A percentile compares a stretch with the other conserved stretches of the same genome.
These are phyloP conservation scores for Cordyceps pruinosa DNA, from an alignment of 2,329 filamentous ascomycete genomes.

Conservation along the genomic window DNA sequence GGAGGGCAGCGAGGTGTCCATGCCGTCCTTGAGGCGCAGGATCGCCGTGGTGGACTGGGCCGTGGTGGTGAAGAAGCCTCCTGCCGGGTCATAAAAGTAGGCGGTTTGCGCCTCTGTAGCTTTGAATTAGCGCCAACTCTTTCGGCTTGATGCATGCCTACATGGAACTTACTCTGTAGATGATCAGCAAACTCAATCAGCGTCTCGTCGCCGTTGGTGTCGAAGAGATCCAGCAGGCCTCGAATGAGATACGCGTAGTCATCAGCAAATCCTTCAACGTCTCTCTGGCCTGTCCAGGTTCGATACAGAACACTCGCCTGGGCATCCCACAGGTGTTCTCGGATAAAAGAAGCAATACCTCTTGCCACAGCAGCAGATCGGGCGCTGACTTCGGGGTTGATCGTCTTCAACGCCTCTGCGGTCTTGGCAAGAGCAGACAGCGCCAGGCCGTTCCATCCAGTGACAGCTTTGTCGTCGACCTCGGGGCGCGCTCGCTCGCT, in stretches of 20 bases:
- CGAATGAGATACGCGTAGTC: constrained; percentile 88
- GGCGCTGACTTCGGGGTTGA: constrained; percentile 50
- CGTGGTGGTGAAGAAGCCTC: constrained; percentile 69
- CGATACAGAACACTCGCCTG: constrained; percentile 59
- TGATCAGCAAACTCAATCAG: constrained; percentile 76
- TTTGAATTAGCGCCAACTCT: neutral
- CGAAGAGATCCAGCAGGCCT: constrained; percentile 77
- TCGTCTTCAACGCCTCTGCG: constrained; percentile 56
- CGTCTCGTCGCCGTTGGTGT: constrained; percentile 67
- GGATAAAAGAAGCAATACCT: constrained; percentile 66
- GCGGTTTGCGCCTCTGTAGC: constrained; percentile 60
- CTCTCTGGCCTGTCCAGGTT: constrained; percentile 60
- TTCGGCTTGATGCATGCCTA: accelerated
- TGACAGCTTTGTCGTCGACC: constrained; percentile 82
- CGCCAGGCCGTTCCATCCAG: constrained; percentile 81
- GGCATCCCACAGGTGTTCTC: constrained; percentile 63
- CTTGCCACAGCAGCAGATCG: constrained; percentile 60
- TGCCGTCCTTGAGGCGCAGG: constrained; percentile 86
- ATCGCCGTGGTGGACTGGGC: constrained; percentile 60
- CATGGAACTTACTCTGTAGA: constrained; percentile 57
- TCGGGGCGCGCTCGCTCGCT: constrained; percentile 68
- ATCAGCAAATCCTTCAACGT: constrained; percentile 73
- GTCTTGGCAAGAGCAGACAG: constrained; percentile 76
- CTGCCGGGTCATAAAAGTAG: constrained; percentile 66
- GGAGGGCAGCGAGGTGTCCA: constrained; percentile 86